Percentiles rank a stretch among this genome's conserved stretches.
phyloP scores from a whole-genome alignment of 164 flowering plant species.

The Sextonia rubra region DNA sequence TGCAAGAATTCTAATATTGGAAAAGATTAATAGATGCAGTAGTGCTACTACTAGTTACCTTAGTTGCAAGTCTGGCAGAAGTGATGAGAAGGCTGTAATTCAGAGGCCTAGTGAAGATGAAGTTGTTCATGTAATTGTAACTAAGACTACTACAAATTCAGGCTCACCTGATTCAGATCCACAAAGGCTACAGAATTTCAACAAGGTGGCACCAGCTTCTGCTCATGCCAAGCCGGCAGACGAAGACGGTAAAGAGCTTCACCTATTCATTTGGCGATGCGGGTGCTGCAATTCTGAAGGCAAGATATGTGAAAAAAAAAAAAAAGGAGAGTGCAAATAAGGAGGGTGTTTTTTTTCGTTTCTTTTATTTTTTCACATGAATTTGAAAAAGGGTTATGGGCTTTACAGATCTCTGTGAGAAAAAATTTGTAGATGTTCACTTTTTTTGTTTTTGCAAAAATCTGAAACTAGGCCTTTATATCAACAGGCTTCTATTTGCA shows the following conservation, averaged over 20 bases:
- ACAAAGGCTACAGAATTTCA: constrained; percentile 9
- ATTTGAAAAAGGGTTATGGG: background rate
- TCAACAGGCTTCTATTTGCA: background rate
- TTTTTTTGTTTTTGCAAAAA: background rate
- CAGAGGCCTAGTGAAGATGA: constrained; percentile 9
- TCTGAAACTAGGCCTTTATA: background rate
- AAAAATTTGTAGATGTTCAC: background rate
- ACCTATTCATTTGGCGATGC: constrained; percentile 27
- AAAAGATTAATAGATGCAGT: constrained; percentile 7
- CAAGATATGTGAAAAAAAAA: constrained; percentile 10
- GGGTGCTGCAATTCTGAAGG: constrained; percentile 27
- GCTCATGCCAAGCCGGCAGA: constrained; percentile 7
- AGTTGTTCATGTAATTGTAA: constrained; percentile 19
- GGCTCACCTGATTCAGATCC: constrained; percentile 10
- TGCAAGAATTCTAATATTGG: constrained; percentile 22
- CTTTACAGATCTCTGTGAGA: background rate
- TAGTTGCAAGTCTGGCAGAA: constrained; percentile 4
- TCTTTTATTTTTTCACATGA: background rate
- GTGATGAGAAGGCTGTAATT: background rate
- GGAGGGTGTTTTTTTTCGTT: background rate
- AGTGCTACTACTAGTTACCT: background rate
- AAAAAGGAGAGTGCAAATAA: background rate
- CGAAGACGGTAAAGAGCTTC: constrained; percentile 29
- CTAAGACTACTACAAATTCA: constrained; percentile 8
- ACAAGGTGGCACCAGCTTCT: constrained; percentile 22